These are phyloP conservation scores for Lentinula raphanica DNA, from an alignment of 768 basidiomycete genomes.

Conservation along the genomic window DNA sequence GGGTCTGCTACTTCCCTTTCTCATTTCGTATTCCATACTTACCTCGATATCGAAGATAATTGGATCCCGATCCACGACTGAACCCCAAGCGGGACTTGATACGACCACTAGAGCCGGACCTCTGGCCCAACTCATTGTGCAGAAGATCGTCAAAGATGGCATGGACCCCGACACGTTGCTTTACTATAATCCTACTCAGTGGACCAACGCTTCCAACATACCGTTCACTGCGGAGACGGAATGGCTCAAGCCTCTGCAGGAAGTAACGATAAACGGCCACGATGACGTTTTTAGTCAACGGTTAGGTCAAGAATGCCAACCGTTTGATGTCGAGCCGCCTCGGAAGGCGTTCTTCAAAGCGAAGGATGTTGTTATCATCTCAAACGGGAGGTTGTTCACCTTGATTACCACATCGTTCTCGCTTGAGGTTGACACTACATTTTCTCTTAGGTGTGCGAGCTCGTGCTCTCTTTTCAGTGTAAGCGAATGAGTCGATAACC, in stretches of 20 bases:
- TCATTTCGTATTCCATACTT: not conserved
- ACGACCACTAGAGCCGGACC: slow-evolving; percentile 29
- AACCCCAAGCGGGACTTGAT: slow-evolving; percentile 34
- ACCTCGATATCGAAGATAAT: slow-evolving; percentile 16
- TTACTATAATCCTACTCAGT: slow-evolving; percentile 29
- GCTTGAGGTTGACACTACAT: too few species aligned
- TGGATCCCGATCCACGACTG: slow-evolving; percentile 29
- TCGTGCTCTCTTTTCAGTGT: slow-evolving; percentile 45
- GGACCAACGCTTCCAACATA: slow-evolving; percentile 26
- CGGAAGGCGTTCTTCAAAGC: slow-evolving; percentile 42
- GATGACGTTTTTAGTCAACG: slow-evolving; percentile 36
- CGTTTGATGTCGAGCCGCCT: slow-evolving; percentile 35
- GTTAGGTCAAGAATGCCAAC: slow-evolving; percentile 43
- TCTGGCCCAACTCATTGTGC: slow-evolving; percentile 30
- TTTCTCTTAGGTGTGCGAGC: slow-evolving; percentile 41
- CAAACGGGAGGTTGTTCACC: slow-evolving; percentile 41
- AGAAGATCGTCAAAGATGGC: slow-evolving; percentile 19
- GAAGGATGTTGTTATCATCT: slow-evolving; percentile 45
- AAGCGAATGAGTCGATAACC: slow-evolving; percentile 21
- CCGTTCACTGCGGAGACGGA: slow-evolving; percentile 24
- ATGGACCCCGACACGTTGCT: slow-evolving; percentile 24
- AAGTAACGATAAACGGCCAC: slow-evolving; percentile 28
- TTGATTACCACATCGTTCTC: not conserved
- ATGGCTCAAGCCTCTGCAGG: slow-evolving; percentile 30
- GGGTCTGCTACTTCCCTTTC: not conserved